These are phyloP conservation scores for Triticum dicoccoides DNA, from an alignment of 176 grass and related monocot species.

Conservation along the genomic window DNA sequence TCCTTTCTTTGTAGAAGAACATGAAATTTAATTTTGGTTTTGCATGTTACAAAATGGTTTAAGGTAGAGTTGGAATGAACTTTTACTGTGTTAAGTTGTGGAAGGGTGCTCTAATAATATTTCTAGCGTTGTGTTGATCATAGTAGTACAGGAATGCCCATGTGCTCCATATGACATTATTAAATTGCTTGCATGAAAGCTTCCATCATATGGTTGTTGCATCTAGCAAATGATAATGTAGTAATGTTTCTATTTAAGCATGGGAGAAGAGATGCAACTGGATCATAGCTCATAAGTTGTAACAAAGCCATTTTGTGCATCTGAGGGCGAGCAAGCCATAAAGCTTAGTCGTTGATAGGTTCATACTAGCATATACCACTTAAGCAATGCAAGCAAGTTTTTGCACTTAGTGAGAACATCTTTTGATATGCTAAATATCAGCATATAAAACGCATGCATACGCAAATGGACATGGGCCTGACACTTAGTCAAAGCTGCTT, in stretches of 20 bases:
- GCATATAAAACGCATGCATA: no score
- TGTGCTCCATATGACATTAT: no score
- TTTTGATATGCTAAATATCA: no score
- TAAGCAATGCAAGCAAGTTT: not conserved
- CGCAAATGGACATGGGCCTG: no score
- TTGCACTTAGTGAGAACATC: no score
- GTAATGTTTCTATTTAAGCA: not conserved
- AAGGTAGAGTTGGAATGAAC: slow-evolving; percentile 2
- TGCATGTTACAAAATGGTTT: slow-evolving; percentile 10
- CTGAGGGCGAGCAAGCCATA: not conserved
- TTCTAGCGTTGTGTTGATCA: not conserved
- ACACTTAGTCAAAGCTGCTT: no score
- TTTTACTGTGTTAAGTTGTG: not conserved
- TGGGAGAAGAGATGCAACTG: no score
- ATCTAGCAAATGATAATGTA: not conserved
- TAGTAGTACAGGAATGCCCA: not conserved
- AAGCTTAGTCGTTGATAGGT: not conserved
- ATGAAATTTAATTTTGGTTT: no score
- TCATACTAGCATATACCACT: not conserved
- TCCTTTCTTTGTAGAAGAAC: no score
- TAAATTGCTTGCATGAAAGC: not conserved
- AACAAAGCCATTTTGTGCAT: not conserved
- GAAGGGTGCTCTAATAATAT: slow-evolving; percentile 23
- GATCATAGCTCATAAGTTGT: not conserved
- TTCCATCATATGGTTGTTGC: not conserved